Conservation (phyloP, 2,329 filamentous ascomycete species). For the Bertia moriformis region DNA sequence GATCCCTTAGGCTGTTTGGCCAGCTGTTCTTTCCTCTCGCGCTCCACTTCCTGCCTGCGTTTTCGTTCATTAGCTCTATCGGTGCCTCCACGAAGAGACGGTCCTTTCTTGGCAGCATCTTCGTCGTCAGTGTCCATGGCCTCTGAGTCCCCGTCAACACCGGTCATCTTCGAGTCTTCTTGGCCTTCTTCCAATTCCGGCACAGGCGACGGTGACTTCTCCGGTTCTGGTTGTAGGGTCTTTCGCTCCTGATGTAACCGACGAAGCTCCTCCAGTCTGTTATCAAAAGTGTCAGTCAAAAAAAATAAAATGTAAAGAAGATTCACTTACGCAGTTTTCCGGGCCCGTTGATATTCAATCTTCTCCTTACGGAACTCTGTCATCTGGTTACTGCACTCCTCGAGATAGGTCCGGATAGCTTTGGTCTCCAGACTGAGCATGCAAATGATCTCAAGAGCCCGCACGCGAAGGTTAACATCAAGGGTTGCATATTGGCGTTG, state of each 20-base stretch:
- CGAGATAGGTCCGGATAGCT: constrained; percentile 73
- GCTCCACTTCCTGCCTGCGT: constrained; percentile 62
- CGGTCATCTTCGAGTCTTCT: constrained; percentile 20
- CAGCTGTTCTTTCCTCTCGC: constrained; percentile 47
- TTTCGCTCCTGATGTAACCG: constrained; percentile 28
- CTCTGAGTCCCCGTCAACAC: constrained; percentile 5
- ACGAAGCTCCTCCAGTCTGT: constrained; percentile 25
- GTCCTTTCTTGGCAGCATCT: constrained; percentile 4
- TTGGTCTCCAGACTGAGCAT: constrained; percentile 77
- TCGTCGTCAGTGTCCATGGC: constrained; percentile 6
- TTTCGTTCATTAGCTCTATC: constrained; percentile 61
- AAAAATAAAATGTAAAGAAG: background rate
- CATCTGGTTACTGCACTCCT: constrained; percentile 86
- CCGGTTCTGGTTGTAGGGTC: constrained; percentile 26
- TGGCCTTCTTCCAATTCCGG: constrained; percentile 21
- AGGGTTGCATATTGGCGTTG: constrained; percentile 58
- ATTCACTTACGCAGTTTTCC: constrained; percentile 44
- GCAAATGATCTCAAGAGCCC: constrained; percentile 71
- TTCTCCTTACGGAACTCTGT: constrained; percentile 89
- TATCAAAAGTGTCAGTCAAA: constrained; percentile 1
- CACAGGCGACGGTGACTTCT: constrained; percentile 23
- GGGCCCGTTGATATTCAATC: constrained; percentile 75
- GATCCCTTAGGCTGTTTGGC: constrained; percentile 63
- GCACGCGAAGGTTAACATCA: constrained; percentile 69
- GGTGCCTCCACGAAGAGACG: constrained; percentile 31